Evolutionary conservation across 2,329 filamentous ascomycete species (phyloP).

Genomic region (Ambrosiella xylebori): DNA sequence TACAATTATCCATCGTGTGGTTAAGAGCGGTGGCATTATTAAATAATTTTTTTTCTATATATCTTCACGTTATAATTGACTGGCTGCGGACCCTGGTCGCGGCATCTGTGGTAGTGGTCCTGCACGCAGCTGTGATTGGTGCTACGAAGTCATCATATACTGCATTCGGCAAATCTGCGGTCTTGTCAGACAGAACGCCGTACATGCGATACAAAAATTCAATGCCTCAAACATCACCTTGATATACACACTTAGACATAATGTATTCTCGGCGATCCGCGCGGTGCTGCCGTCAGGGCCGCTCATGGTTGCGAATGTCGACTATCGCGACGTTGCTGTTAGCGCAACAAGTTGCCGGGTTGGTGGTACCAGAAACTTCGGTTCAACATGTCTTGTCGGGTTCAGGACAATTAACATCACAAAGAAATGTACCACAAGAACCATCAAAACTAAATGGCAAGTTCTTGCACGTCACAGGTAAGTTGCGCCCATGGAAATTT

Average conservation of each 20-base stretch:
- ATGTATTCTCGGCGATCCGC: too few relatives aligned
- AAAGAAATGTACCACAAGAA: not conserved
- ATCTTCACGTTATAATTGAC: not conserved
- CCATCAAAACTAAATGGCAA: slow-evolving; percentile 39
- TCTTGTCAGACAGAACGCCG: not conserved
- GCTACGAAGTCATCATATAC: not conserved
- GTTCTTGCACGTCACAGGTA: slow-evolving; percentile 82
- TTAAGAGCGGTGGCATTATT: not conserved
- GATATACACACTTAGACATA: too few relatives aligned
- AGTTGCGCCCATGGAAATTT: slow-evolving; percentile 16
- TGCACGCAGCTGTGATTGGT: not conserved
- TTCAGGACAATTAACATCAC: not conserved
- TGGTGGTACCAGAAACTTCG: not conserved
- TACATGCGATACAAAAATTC: too few relatives aligned
- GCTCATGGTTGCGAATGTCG: slow-evolving; percentile 6
- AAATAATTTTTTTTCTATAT: not conserved
- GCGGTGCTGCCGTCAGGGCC: not conserved
- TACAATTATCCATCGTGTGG: too few relatives aligned
- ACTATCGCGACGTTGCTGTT: slow-evolving; percentile 2
- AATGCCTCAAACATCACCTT: too few relatives aligned
- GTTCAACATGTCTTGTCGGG: not conserved
- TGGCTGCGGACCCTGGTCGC: not conserved
- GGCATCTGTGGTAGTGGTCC: slow-evolving; percentile 1
- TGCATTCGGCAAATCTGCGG: not conserved
- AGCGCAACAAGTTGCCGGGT: slow-evolving; percentile 4